Conservation (phyloP, 192 early-diverging fungal species). For the Backusella luteola region DNA sequence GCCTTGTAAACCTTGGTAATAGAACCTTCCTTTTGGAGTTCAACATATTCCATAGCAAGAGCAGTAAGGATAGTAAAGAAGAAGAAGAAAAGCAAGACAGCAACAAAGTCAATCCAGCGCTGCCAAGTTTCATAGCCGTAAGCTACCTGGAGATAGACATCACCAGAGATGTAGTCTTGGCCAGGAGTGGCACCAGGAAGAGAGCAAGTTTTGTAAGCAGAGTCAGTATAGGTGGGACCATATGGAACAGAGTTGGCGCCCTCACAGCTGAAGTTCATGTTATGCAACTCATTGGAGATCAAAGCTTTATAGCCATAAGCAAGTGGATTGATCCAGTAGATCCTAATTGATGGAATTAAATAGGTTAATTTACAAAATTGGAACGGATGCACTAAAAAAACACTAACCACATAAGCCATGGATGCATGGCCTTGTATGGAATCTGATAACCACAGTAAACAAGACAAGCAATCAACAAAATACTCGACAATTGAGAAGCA, state of each 20-base stretch:
- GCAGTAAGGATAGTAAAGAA: slow-evolving; percentile 44
- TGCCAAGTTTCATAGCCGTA: slow-evolving; percentile 52
- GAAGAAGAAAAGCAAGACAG: slow-evolving; percentile 37
- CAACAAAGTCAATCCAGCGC: slow-evolving; percentile 55
- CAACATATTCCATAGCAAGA: slow-evolving; percentile 59
- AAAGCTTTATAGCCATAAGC: slow-evolving; percentile 70
- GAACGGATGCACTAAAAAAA: too few species aligned
- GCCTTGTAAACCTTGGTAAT: slow-evolving; percentile 52
- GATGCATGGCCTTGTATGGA: slow-evolving; percentile 58
- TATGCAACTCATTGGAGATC: slow-evolving; percentile 66
- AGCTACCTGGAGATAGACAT: slow-evolving; percentile 47
- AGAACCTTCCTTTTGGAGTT: slow-evolving; percentile 59
- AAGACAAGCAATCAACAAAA: slow-evolving; percentile 55
- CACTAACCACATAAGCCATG: slow-evolving; percentile 46
- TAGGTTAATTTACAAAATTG: too few species aligned
- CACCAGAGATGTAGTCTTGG: slow-evolving; percentile 43
- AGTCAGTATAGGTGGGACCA: slow-evolving; percentile 47
- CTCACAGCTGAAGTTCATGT: slow-evolving; percentile 26
- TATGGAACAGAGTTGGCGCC: slow-evolving; percentile 40
- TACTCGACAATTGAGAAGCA: slow-evolving; percentile 52
- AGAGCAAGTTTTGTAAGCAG: slow-evolving; percentile 54
- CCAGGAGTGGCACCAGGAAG: slow-evolving; percentile 54
- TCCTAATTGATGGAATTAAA: background rate
- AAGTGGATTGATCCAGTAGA: slow-evolving; percentile 73
- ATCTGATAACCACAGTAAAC: slow-evolving; percentile 68